Evolutionary conservation across 2,329 filamentous ascomycete genomes (phyloP).

Genomic region (Cercospora zeina): DNA sequence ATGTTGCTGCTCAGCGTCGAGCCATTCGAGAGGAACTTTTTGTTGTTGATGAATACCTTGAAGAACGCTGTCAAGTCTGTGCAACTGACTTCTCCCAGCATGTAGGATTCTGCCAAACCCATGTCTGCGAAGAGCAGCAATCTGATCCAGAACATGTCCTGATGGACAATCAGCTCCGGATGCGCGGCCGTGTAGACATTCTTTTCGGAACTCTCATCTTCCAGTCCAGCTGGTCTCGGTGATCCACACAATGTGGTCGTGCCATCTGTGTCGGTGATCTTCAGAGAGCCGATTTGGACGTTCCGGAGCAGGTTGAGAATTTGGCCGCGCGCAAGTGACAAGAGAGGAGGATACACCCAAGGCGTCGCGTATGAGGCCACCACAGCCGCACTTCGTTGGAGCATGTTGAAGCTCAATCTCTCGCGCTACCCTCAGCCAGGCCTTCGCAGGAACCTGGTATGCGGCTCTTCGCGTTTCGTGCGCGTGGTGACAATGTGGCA

Average conservation of each 20-base stretch:
- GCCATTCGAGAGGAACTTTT: slow-evolving; percentile 61
- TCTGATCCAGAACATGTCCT: slow-evolving; percentile 70
- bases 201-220: slow-evolving; percentile 41
- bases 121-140: slow-evolving; percentile 70
- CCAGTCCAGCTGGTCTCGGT: slow-evolving; percentile 28
- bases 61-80: slow-evolving; percentile 68
- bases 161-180: slow-evolving; percentile 61
- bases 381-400: slow-evolving; percentile 12
- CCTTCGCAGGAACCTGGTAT: neutral
- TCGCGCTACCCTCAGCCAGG: neutral
- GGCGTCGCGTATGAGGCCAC: slow-evolving; percentile 47
- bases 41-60: slow-evolving; percentile 65
- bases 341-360: slow-evolving; percentile 52
- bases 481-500: neutral
- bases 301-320: slow-evolving; percentile 49
- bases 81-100: slow-evolving; percentile 70
- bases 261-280: slow-evolving; percentile 48
- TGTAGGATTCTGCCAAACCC: slow-evolving; percentile 72
- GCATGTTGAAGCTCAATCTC: neutral
- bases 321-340: slow-evolving; percentile 49
- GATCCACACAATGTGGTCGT: slow-evolving; percentile 49
- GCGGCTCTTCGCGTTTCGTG: neutral
- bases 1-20: slow-evolving; percentile 63
- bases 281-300: slow-evolving; percentile 51
- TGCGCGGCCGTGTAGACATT: slow-evolving; percentile 45